Conservation (phyloP, 129 eudicot species). For the Scalesia atractyloides region DNA sequence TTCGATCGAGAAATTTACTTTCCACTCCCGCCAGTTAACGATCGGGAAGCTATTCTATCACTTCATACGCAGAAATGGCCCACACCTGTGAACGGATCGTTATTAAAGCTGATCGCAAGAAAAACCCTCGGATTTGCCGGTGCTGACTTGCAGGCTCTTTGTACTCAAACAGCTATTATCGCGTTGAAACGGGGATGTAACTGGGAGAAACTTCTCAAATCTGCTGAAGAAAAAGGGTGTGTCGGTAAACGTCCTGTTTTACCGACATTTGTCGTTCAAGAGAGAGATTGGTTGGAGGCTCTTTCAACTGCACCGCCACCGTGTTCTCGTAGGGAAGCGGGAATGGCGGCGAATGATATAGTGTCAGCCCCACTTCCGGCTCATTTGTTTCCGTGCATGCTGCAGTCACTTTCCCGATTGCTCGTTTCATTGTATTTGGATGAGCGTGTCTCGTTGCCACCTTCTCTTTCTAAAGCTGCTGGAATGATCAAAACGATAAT, state of each 20-base stretch:
- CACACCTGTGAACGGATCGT: conserved; percentile 61
- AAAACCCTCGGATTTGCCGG: conserved; percentile 94
- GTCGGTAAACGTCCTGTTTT: conserved; percentile 58
- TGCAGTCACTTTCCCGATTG: conserved; percentile 64
- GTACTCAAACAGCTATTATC: conserved; percentile 90
- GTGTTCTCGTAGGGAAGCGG: conserved; percentile 92
- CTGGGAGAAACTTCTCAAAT: conserved; percentile 63
- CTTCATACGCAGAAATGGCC: conserved; percentile 96
- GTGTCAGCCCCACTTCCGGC: conserved; percentile 59
- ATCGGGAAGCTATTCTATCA: conserved; percentile 87
- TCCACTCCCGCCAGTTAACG: conserved; percentile 76
- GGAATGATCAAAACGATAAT: conserved; percentile 47
- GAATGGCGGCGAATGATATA: conserved; percentile 83
- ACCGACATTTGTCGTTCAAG: conserved; percentile 71
- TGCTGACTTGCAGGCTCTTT: conserved; percentile 97
- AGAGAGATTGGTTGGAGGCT: conserved; percentile 94
- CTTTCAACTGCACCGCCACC: conserved; percentile 87
- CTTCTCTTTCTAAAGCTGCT: conserved; percentile 55
- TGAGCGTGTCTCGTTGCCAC: conserved; percentile 76
- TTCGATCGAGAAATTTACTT: conserved; percentile 93
- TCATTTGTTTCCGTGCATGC: conserved; percentile 72
- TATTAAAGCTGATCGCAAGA: conserved; percentile 68
- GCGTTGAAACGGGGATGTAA: conserved; percentile 77
- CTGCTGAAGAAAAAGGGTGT: conserved; percentile 57
- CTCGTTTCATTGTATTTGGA: conserved; percentile 64